Evolutionary conservation across 148 eudicot species (phyloP).

Genomic region (Camellia lanceoleosa): DNA sequence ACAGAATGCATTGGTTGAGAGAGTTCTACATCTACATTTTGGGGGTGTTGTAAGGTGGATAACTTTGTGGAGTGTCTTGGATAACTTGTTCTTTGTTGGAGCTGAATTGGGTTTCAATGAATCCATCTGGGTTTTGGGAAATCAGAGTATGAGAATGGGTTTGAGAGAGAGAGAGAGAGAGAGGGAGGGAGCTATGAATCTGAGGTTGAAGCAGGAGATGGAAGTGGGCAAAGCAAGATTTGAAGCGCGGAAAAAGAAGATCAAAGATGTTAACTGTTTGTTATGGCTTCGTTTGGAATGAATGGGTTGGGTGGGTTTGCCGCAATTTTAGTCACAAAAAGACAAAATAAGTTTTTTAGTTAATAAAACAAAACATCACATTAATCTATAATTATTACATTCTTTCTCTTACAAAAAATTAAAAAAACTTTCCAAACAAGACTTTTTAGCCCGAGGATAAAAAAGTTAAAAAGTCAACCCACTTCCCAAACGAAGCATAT

Average conservation of each 20-base stretch:
- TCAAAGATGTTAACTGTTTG: conserved; percentile 15
- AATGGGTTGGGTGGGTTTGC: too few species aligned
- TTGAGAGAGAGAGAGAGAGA: background rate
- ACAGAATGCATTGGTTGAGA: conserved; percentile 29
- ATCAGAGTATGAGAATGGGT: background rate
- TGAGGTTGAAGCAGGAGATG: conserved; percentile 18
- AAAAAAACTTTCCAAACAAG: too few species aligned
- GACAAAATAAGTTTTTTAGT: too few species aligned
- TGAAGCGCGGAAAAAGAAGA: conserved; percentile 36
- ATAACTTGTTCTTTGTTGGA: conserved; percentile 45
- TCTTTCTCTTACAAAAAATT: too few species aligned
- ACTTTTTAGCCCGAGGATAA: too few species aligned
- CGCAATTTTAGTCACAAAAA: too few species aligned
- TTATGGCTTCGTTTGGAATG: background rate
- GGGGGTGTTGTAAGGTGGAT: conserved; percentile 31
- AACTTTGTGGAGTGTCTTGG: conserved; percentile 53
- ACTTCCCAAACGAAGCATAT: too few species aligned
- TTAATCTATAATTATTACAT: too few species aligned
- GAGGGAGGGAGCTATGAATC: background rate
- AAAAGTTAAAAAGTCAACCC: too few species aligned
- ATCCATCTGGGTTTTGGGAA: conserved; percentile 37
- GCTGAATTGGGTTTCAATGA: conserved; percentile 42
- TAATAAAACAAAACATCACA: too few species aligned
- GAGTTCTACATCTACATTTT: background rate
- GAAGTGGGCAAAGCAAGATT: conserved; percentile 21